These are phyloP conservation scores for Parietichytrium sp. DNA, from an alignment of 108 stramenopile genomes.

Conservation along the genomic window DNA sequence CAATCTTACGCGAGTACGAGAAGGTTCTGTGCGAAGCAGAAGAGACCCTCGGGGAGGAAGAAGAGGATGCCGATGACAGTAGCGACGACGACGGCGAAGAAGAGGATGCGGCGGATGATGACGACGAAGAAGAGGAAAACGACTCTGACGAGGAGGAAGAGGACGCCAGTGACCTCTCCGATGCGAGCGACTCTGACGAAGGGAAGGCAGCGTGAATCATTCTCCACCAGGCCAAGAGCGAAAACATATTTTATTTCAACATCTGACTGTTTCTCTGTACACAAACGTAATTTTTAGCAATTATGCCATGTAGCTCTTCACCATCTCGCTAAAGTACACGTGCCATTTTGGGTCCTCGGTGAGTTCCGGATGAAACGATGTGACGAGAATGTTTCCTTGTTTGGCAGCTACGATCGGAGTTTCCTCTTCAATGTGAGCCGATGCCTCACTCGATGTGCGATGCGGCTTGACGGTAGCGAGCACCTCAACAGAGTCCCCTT, in stretches of 20 bases:
- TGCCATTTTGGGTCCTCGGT: constrained; percentile 89
- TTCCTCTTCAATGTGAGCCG: constrained; percentile 73
- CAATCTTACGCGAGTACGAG: neutral
- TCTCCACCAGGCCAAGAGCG: too few relatives aligned
- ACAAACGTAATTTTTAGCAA: too few relatives aligned
- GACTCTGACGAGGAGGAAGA: neutral
- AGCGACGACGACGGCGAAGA: neutral
- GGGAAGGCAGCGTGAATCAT: too few relatives aligned
- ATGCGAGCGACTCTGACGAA: too few relatives aligned
- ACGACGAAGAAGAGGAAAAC: neutral
- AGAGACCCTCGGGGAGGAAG: neutral
- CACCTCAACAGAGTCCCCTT: constrained; percentile 70
- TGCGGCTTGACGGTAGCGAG: constrained; percentile 81
- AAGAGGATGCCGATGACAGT: neutral
- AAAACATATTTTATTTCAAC: too few relatives aligned
- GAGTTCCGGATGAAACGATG: constrained; percentile 96
- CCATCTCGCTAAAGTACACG: too few relatives aligned
- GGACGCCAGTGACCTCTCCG: too few relatives aligned
- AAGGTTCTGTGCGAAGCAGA: neutral
- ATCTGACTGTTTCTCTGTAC: too few relatives aligned
- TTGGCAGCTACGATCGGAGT: constrained; percentile 76
- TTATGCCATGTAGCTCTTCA: too few relatives aligned
- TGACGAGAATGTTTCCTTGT: constrained; percentile 78
- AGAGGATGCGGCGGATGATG: neutral
- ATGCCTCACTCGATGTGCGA: constrained; percentile 75